Evolutionary conservation across 371 early-diverging fungal species (phyloP).

Genomic region (Mortierella sp.): DNA sequence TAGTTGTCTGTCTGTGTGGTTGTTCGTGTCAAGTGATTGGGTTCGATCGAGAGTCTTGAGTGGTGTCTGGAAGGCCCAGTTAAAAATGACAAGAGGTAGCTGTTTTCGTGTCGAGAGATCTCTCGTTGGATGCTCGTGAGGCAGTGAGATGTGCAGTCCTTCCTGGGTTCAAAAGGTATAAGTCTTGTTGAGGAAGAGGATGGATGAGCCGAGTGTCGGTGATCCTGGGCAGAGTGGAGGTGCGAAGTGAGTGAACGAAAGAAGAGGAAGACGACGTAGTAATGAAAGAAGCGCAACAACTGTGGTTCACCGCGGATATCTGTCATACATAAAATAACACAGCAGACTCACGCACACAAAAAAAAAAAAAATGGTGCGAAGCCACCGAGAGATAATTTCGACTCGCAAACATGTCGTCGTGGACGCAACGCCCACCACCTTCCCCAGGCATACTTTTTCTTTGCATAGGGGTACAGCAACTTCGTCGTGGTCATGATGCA

Average conservation of each 20-base stretch:
- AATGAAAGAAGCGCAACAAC: neutral
- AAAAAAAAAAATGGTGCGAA: constrained; percentile 1
- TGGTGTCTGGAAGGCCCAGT: neutral
- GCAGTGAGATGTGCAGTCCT: neutral
- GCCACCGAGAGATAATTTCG: neutral
- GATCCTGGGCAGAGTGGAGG: neutral
- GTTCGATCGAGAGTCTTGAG: neutral
- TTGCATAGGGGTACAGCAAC: no score
- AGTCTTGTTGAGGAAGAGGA: neutral
- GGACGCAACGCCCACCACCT: no score
- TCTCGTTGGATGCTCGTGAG: neutral
- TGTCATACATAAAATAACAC: neutral
- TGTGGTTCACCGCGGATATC: neutral
- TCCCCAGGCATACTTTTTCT: no score
- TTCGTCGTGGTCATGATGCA: no score
- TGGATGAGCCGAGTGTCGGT: neutral
- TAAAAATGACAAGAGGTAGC: neutral
- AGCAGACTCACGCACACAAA: neutral
- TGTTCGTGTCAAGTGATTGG: constrained; percentile 6
- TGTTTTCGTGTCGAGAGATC: neutral
- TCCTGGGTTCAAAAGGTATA: neutral
- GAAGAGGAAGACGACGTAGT: neutral
- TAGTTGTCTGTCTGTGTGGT: neutral
- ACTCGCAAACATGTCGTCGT: neutral
- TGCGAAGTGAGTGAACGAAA: neutral